phyloP scores from a whole-genome alignment of 108 stramenopile species.

The Craspedostauros australis region DNA sequence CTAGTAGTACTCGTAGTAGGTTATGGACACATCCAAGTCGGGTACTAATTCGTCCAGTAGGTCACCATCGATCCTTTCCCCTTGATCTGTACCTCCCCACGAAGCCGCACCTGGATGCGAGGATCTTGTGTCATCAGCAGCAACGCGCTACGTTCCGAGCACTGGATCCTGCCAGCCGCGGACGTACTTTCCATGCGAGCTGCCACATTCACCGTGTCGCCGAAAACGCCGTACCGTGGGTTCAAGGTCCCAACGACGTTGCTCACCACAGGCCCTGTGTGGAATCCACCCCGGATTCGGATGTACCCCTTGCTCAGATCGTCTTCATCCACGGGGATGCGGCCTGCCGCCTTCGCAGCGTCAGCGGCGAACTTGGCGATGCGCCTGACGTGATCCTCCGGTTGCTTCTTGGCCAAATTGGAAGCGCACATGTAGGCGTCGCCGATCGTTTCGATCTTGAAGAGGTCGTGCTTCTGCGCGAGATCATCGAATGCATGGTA shows the following conservation, averaged over 20 bases:
- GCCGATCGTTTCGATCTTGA: slow-evolving; percentile 43
- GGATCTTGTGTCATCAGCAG: too few species aligned
- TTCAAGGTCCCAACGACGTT: slow-evolving; percentile 43
- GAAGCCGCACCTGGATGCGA: too few species aligned
- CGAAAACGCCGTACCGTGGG: slow-evolving; percentile 50
- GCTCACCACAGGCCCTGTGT: slow-evolving; percentile 48
- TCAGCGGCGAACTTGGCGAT: slow-evolving; percentile 47
- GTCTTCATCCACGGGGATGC: slow-evolving; percentile 31
- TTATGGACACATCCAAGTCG: too few species aligned
- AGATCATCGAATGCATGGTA: slow-evolving; percentile 24
- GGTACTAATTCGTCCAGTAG: too few species aligned
- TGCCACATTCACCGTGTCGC: slow-evolving; percentile 43
- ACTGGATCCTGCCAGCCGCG: slow-evolving; percentile 30
- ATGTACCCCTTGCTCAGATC: slow-evolving; percentile 29
- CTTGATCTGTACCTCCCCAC: too few species aligned
- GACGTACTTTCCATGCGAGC: slow-evolving; percentile 48
- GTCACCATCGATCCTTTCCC: too few species aligned
- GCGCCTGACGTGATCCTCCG: slow-evolving; percentile 45
- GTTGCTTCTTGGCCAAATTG: slow-evolving; percentile 32
- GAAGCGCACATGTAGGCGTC: slow-evolving; percentile 36
- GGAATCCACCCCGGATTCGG: slow-evolving; percentile 48
- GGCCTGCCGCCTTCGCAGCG: slow-evolving; percentile 28
- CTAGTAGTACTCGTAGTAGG: too few species aligned
- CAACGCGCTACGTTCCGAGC: too few species aligned
- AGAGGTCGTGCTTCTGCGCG: slow-evolving; percentile 18